Conservation (phyloP, 2,329 filamentous ascomycete genomes). For the Colletotrichum tanaceti region DNA sequence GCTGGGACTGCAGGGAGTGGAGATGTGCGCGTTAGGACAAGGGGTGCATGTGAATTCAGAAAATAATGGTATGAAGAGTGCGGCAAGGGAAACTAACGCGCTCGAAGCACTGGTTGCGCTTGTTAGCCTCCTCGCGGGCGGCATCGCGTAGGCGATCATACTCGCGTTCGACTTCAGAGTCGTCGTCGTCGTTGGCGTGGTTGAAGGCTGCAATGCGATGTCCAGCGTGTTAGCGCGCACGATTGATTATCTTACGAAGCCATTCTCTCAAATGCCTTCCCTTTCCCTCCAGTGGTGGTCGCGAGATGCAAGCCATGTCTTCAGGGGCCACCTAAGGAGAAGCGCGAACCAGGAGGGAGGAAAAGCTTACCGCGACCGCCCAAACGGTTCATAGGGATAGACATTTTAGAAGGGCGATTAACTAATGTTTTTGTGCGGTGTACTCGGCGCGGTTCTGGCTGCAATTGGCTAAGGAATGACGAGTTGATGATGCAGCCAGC, state of each 20-base stretch:
- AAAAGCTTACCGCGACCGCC: conserved; percentile 41
- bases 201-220: conserved; percentile 73
- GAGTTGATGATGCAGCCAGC: conserved; percentile 7
- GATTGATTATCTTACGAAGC: too few species aligned
- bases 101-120: conserved; percentile 82
- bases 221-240: conserved; percentile 5
- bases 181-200: conserved; percentile 72
- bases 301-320: conserved; percentile 20
- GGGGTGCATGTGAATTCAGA: conserved; percentile 1
- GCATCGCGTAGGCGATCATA: conserved; percentile 91
- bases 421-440: not conserved
- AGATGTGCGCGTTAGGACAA: conserved; percentile 6
- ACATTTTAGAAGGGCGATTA: conserved; percentile 15
- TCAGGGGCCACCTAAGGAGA: conserved; percentile 2
- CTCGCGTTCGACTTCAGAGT: conserved; percentile 77
- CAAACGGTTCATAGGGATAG: conserved; percentile 41
- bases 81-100: conserved; percentile 60
- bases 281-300: conserved; percentile 10
- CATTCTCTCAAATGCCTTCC: not conserved
- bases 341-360: conserved; percentile 15
- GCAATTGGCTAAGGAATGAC: conserved; percentile 10
- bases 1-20: conserved; percentile 65
- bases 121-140: conserved; percentile 82
- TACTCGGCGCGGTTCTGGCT: not conserved
- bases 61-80: not conserved